These are phyloP conservation scores for Aspergillus funiculosus DNA, from an alignment of 495 filamentous ascomycete species.

Conservation along the genomic window DNA sequence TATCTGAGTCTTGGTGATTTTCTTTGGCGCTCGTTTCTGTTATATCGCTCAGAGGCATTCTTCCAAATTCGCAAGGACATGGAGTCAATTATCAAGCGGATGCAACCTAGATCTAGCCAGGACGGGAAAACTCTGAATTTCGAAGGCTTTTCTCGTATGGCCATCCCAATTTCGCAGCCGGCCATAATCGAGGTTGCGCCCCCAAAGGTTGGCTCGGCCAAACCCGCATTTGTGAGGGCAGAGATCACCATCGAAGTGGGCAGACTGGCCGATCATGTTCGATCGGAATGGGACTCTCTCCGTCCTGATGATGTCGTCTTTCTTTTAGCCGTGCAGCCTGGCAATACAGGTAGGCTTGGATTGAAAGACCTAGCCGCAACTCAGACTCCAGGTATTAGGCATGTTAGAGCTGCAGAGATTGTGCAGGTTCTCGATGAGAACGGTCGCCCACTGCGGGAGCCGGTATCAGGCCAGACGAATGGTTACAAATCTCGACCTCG, in stretches of 20 bases:
- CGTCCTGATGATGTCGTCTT: constrained; percentile 88
- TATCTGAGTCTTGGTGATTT: constrained; percentile 95
- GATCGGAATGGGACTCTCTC: constrained; percentile 86
- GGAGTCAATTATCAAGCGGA: constrained; percentile 69
- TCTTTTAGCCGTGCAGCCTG: constrained; percentile 62
- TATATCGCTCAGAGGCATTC: constrained; percentile 88
- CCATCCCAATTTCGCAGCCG: constrained; percentile 77
- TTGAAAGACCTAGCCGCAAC: constrained; percentile 48
- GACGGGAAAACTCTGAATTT: constrained; percentile 61
- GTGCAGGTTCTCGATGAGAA: constrained; percentile 85
- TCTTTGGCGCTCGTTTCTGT: constrained; percentile 83
- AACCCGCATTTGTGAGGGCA: constrained; percentile 78
- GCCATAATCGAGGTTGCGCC: constrained; percentile 84
- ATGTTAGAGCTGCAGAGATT: constrained; percentile 78
- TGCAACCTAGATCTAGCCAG: constrained; percentile 62
- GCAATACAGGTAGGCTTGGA: constrained; percentile 43
- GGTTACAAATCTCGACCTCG: constrained; percentile 48
- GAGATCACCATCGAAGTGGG: constrained; percentile 87
- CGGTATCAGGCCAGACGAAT: constrained; percentile 45
- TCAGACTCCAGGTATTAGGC: constrained; percentile 56
- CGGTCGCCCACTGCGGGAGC: constrained; percentile 66
- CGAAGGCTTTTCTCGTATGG: constrained; percentile 86
- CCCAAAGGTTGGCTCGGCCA: constrained; percentile 74
- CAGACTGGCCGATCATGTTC: constrained; percentile 63
- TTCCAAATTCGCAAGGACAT: constrained; percentile 91